Percentiles rank a stretch among this genome's conserved stretches.
These are phyloP conservation scores for Plectosphaerella sp. DNA, from an alignment of 2,329 filamentous ascomycete genomes.

Conservation along the genomic window DNA sequence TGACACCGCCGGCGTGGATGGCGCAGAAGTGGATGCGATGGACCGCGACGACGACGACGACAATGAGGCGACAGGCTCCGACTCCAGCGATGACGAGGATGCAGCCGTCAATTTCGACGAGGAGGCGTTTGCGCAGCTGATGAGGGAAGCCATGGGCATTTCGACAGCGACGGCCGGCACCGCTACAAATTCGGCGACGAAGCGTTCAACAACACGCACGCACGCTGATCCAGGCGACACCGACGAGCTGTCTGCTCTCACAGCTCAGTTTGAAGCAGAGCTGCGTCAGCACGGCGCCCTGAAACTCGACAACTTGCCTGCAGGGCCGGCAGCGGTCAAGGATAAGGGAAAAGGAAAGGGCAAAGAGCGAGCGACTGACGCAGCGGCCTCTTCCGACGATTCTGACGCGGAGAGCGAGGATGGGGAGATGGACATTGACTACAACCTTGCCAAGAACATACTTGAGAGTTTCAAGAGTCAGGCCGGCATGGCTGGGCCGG, in stretches of 20 bases:
- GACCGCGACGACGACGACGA: constrained; percentile 48
- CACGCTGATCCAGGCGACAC: constrained; percentile 41
- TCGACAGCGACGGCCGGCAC: constrained; percentile 20
- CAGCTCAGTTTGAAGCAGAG: constrained; percentile 68
- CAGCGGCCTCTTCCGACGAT: no score
- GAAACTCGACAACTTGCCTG: constrained; percentile 38
- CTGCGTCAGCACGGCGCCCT: constrained; percentile 65
- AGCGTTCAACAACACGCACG: constrained; percentile 6
- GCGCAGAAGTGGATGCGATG: constrained; percentile 69
- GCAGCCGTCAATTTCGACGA: constrained; percentile 79
- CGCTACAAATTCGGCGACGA: constrained; percentile 3
- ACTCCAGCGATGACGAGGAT: constrained; percentile 62
- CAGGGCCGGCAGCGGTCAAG: constrained; percentile 23
- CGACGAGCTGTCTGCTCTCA: constrained; percentile 60
- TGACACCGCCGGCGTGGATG: constrained; percentile 74
- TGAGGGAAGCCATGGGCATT: constrained; percentile 86
- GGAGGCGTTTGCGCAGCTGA: constrained; percentile 77
- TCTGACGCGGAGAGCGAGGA: constrained; percentile 44
- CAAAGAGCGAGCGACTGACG: constrained; percentile 17
- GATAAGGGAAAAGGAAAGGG: constrained; percentile 5
- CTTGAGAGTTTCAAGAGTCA: constrained; percentile 92
- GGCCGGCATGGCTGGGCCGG: constrained; percentile 78
- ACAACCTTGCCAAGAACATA: constrained; percentile 84
- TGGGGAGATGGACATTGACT: constrained; percentile 71
- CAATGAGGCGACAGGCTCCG: constrained; percentile 27